Evolutionary conservation across 768 basidiomycete species (phyloP).

Genomic region (Melanogaster broomeanus): DNA sequence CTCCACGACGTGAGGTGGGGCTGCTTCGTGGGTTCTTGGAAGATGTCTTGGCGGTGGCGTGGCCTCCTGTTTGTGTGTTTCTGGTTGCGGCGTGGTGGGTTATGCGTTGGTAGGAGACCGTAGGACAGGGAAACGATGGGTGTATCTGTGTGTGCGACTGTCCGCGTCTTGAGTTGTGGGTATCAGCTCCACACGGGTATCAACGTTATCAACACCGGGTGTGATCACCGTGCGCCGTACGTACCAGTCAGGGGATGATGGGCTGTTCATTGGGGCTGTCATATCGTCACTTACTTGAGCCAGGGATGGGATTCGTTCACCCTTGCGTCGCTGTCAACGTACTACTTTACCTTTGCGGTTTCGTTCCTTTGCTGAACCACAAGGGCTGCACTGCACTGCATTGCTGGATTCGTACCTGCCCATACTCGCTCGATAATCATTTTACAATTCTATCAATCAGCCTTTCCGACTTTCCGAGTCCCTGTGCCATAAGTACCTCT

Average conservation of each 20-base stretch:
- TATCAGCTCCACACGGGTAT: neutral
- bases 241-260: no score
- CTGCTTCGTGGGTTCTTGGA: constrained; percentile 29
- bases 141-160: no score
- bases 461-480: no score
- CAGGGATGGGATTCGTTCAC: neutral
- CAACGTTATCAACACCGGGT: no score
- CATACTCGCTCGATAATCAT: no score
- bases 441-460: no score
- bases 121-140: neutral
- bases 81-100: constrained; percentile 36
- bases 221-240: no score
- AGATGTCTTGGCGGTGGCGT: constrained; percentile 38
- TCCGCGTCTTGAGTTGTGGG: no score
- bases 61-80: constrained; percentile 37
- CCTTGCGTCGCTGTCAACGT: neutral
- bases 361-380: neutral
- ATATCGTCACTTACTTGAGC: no score
- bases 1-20: constrained; percentile 20
- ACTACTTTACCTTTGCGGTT: neutral
- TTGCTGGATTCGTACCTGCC: no score
- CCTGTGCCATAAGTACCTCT: no score
- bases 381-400: neutral
- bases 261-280: no score
- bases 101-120: constrained; percentile 19